Percentiles rank a stretch among this genome's conserved stretches.
These are phyloP conservation scores for Leccinum olivaceoglutinosum DNA, from an alignment of 1,284 basidiomycete species.

Conservation along the genomic window DNA sequence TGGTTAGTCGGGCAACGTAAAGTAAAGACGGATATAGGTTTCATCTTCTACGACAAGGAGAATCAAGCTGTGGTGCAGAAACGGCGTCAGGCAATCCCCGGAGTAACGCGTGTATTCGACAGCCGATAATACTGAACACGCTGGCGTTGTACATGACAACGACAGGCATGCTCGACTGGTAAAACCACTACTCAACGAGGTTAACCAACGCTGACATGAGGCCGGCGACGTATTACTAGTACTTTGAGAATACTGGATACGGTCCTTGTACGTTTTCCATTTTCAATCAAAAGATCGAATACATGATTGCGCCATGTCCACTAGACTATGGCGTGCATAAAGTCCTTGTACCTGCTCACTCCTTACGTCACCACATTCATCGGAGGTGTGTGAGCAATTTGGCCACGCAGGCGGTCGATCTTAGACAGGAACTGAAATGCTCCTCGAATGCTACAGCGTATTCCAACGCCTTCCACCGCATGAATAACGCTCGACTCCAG, in stretches of 20 bases:
- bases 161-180: no score
- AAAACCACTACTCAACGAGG: no score
- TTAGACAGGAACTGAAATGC: neutral
- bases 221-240: no score
- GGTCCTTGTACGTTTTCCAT: neutral
- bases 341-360: neutral
- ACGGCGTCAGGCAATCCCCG: neutral
- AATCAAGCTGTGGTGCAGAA: neutral
- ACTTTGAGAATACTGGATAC: no score
- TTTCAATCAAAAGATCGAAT: neutral
- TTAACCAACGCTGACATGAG: no score
- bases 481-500: neutral
- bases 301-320: neutral
- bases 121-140: no score
- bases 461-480: neutral
- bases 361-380: no score
- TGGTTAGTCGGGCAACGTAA: slow-evolving; percentile 25
- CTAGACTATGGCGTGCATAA: neutral
- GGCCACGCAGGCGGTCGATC: neutral
- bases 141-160: no score
- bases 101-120: neutral
- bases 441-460: neutral
- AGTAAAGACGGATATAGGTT: slow-evolving; percentile 10
- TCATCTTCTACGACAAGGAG: neutral
- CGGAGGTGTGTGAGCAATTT: no score